Percentiles rank a stretch among this genome's conserved stretches.
phyloP scores from a whole-genome alignment of 2,329 filamentous ascomycete species.

The Sphaerulina populicola region DNA sequence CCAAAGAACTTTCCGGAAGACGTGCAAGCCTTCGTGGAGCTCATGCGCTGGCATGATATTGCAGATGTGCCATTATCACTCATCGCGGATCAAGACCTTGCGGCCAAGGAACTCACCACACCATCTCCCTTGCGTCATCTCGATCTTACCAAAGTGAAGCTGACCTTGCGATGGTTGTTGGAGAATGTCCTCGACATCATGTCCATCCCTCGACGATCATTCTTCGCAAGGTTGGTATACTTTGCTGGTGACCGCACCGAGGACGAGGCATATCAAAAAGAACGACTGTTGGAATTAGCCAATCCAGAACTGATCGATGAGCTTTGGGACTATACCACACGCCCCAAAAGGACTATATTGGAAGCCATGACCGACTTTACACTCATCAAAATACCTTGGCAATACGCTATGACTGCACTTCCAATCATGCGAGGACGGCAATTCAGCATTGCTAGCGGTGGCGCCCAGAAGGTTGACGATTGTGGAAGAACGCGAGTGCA shows the following conservation, averaged over 20 bases:
- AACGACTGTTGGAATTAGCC: constrained; percentile 75
- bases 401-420: constrained; percentile 63
- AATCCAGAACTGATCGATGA: constrained; percentile 76
- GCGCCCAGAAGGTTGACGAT: constrained; percentile 32
- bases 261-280: constrained; percentile 51
- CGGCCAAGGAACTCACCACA: constrained; percentile 26
- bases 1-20: constrained; percentile 81
- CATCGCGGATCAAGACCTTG: constrained; percentile 28
- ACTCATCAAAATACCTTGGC: constrained; percentile 70
- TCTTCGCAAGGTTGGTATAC: constrained; percentile 70
- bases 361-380: constrained; percentile 89
- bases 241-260: constrained; percentile 59
- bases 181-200: constrained; percentile 81
- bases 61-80: constrained; percentile 63
- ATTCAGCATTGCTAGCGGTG: constrained; percentile 83
- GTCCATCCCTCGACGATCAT: constrained; percentile 76
- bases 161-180: constrained; percentile 67
- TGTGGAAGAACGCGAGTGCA: constrained; percentile 26
- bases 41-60: constrained; percentile 68
- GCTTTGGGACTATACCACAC: constrained; percentile 89
- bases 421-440: constrained; percentile 79
- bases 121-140: constrained; percentile 36
- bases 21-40: constrained; percentile 65
- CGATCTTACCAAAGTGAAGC: constrained; percentile 31
- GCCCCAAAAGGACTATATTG: constrained; percentile 79